Evolutionary conservation across 1,284 basidiomycete genomes (phyloP), one percentile per base, ranked within the genome.

Genomic region (Boletus mariae): DNA sequence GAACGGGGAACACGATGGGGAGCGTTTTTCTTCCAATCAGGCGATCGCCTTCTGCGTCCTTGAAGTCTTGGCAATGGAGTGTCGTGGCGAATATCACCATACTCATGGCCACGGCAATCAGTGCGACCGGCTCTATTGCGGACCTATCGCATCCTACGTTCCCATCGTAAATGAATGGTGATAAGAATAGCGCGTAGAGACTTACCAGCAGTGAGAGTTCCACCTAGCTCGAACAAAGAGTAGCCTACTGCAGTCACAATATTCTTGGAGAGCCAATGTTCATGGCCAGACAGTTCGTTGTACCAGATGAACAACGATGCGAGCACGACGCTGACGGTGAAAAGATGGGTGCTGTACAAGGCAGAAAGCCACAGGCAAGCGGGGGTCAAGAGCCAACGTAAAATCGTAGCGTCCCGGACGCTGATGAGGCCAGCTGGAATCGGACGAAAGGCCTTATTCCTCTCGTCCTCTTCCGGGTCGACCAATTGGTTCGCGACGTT

Each of bases 401-500:
- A 59, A 4, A 57, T 37, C 1, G 57, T 57, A 9, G 76, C 74
- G 13, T 67, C 54, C 4, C 38, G 56, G 25, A 70, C 11, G 26
- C 70, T 67, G 29, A 78, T 71, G 13, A 72, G 68, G 13, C 69
- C 67, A 5, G 75, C 58, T 0, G 77, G 75, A 35, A 78, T 64
- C 5, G 76, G 76, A 25, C 77, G 65, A 55, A 66, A 69, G 7
- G 70, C 59, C 52, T 78, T 75, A 57, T 78, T 78, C 50, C 55
- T 59, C 11, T 45, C 47, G 56, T 79, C 77, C 55, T 79, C 78
- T 31, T 69, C 67, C 7, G 68, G 65, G 47, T 65, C 61, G 25
- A 72, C 58, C 28, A 67, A 60, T 57, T 79, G 78, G 52, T 79
- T 79, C 3, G 77, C 70, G n/a, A 73, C 68, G 44, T 72, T 67